Conservation (phyloP, 495 filamentous ascomycete species). For the Podospora sp. region DNA sequence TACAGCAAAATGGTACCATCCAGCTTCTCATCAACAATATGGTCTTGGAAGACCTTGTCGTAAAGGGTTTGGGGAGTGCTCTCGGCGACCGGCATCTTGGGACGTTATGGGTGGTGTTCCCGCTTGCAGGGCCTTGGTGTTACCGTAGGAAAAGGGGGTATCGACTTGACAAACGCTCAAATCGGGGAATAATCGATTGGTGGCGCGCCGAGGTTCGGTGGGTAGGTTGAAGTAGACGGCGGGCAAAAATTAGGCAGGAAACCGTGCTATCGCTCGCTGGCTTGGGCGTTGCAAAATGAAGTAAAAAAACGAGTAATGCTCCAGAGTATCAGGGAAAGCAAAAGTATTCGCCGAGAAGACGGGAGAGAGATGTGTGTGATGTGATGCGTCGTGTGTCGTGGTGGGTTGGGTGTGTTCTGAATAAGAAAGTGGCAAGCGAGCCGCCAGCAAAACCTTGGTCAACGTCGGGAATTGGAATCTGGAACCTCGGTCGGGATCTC, state of each 20-base stretch:
- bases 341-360: background rate
- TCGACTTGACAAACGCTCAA: background rate
- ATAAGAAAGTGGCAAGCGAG: constrained; percentile 8
- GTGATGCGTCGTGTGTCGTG: background rate
- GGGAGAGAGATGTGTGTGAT: background rate
- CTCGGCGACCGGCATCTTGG: constrained; percentile 80
- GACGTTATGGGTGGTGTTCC: background rate
- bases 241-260: background rate
- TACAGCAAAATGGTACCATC: constrained; percentile 93
- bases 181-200: background rate
- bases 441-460: background rate
- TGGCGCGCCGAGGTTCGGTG: too few relatives aligned
- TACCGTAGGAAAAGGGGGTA: background rate
- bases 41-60: constrained; percentile 93
- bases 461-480: background rate
- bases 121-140: background rate
- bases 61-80: constrained; percentile 84
- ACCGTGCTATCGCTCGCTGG: background rate
- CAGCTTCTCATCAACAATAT: constrained; percentile 91
- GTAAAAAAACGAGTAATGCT: background rate
- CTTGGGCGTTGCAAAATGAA: background rate
- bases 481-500: constrained; percentile 4
- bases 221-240: background rate
- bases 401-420: constrained; percentile 16
- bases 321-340: too few relatives aligned